Evolutionary conservation across 176 grass and related monocot species (phyloP).

Genomic region (Eremochloa ophiuroides): DNA sequence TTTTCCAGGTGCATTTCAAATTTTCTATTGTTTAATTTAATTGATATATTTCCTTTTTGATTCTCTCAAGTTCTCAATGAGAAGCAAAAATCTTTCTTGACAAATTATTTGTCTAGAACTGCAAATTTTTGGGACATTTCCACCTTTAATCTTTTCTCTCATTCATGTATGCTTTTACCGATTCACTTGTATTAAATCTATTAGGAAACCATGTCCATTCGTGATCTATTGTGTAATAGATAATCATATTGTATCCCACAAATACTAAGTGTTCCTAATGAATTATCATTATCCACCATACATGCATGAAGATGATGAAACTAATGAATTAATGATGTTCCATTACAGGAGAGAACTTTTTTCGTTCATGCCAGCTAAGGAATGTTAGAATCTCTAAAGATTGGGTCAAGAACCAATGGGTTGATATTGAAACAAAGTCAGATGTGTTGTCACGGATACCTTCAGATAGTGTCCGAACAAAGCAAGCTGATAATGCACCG

Average conservation of each 20-base stretch:
- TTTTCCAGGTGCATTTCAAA: slow-evolving; percentile 52
- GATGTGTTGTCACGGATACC: slow-evolving; percentile 58
- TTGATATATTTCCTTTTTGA: slow-evolving; percentile 4
- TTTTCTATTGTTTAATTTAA: slow-evolving; percentile 11
- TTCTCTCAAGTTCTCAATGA: neutral
- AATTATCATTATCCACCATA: neutral
- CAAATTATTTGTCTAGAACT: neutral
- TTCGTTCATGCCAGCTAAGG: slow-evolving; percentile 56
- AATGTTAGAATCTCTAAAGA: slow-evolving; percentile 82
- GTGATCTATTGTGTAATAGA: neutral
- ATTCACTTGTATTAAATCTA: neutral
- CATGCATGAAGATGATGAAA: slow-evolving; percentile 11
- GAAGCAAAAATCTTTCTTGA: neutral
- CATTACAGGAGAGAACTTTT: slow-evolving; percentile 74
- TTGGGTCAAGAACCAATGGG: slow-evolving; percentile 73
- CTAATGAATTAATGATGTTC: neutral
- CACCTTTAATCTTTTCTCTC: slow-evolving; percentile 1
- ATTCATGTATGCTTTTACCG: neutral
- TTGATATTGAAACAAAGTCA: slow-evolving; percentile 55
- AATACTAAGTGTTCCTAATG: neutral
- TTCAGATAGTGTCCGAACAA: slow-evolving; percentile 35
- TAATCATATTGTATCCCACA: neutral
- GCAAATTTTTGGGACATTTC: neutral
- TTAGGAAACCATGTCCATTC: neutral
- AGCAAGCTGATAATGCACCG: slow-evolving; percentile 21